These are phyloP conservation scores for Dioszegia aurantiaca DNA, from an alignment of 768 basidiomycete species.

Conservation along the genomic window DNA sequence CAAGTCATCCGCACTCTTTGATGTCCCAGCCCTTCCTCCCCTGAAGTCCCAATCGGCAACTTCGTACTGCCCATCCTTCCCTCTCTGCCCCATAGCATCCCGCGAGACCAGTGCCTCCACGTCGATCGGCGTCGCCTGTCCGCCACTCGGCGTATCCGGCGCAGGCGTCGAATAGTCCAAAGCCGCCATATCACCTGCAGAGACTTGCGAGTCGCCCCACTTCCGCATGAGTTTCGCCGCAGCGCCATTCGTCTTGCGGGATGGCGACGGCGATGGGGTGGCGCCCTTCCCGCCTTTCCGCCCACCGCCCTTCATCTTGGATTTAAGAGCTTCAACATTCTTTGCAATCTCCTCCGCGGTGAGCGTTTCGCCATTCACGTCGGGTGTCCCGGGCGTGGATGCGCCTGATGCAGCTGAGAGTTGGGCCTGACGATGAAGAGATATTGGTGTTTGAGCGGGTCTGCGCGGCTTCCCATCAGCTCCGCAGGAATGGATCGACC, in stretches of 20 bases:
- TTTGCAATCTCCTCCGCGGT: constrained; percentile 82
- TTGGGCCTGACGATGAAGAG: constrained; percentile 37
- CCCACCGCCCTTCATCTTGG: constrained; percentile 66
- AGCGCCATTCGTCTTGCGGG: constrained; percentile 24
- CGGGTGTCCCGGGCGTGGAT: constrained; percentile 29
- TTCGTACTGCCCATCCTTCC: constrained; percentile 66
- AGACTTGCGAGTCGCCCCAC: constrained; percentile 79
- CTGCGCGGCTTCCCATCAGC: not conserved
- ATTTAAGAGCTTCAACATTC: constrained; percentile 87
- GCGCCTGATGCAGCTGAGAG: constrained; percentile 39
- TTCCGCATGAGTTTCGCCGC: constrained; percentile 75
- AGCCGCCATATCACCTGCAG: constrained; percentile 85
- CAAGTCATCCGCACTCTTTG: constrained; percentile 48
- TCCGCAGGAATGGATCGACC: constrained; percentile 9
- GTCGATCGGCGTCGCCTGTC: constrained; percentile 47
- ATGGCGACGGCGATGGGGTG: constrained; percentile 36
- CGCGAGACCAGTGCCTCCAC: constrained; percentile 48
- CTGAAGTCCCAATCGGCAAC: constrained; percentile 82
- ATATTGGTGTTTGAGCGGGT: constrained; percentile 23
- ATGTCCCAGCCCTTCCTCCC: constrained; percentile 51
- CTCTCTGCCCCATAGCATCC: constrained; percentile 68
- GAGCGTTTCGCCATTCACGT: constrained; percentile 25
- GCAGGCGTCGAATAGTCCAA: constrained; percentile 67
- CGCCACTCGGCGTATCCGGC: constrained; percentile 21
- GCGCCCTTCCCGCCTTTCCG: constrained; percentile 53